Percentiles rank a stretch among this genome's conserved stretches.
phyloP scores from a whole-genome alignment of 148 eudicot species.

The Chenopodium berlandieri region DNA sequence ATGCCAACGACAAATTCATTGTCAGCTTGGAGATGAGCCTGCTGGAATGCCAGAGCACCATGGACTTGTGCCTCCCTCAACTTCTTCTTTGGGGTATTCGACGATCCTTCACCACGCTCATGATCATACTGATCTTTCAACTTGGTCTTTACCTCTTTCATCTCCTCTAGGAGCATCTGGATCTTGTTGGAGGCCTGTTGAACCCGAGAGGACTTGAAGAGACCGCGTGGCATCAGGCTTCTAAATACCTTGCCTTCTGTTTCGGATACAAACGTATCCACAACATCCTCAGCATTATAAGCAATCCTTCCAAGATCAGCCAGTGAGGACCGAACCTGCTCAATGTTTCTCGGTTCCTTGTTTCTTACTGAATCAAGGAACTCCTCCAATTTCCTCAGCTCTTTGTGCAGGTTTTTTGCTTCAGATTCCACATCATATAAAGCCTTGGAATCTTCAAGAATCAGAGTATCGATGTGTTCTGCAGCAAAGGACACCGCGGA shows the following conservation, averaged over 20 bases:
- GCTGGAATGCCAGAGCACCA: background rate
- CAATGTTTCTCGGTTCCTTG: background rate
- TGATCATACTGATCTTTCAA: too few relatives aligned
- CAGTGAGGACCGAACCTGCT: background rate
- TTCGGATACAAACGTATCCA: slow-evolving; percentile 16
- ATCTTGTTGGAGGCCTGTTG: background rate
- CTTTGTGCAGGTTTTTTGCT: background rate
- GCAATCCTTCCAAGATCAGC: slow-evolving; percentile 8
- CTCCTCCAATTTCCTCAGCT: background rate
- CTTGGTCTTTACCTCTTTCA: too few relatives aligned
- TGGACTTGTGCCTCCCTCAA: background rate
- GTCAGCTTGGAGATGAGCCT: background rate
- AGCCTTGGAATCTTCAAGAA: background rate
- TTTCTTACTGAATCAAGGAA: background rate
- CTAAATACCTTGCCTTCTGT: background rate
- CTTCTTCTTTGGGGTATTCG: background rate
- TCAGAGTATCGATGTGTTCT: background rate
- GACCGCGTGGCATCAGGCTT: background rate
- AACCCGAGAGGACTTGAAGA: background rate
- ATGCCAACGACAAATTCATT: slow-evolving; percentile 27
- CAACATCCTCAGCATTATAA: slow-evolving; percentile 31
- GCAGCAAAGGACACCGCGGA: background rate
- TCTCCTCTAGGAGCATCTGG: background rate
- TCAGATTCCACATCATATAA: background rate
- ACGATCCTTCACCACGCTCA: too few relatives aligned